These are phyloP conservation scores for Saccharum spontaneum DNA, from an alignment of 176 grass and related monocot species.

Conservation along the genomic window DNA sequence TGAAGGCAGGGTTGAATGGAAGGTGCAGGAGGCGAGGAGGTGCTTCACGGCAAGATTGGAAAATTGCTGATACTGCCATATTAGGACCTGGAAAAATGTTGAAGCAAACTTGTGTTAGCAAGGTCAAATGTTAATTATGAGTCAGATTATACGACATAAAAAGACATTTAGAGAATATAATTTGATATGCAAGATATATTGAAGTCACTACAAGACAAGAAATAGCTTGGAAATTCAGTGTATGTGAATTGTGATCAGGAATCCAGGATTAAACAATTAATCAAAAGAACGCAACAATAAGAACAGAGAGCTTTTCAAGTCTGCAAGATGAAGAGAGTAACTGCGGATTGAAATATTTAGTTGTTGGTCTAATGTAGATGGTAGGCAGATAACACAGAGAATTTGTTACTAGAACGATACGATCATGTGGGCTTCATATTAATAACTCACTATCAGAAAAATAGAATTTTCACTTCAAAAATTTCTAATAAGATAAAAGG, in stretches of 20 bases:
- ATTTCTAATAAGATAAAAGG: not conserved
- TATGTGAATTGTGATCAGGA: not conserved
- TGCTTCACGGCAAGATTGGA: conserved; percentile 20
- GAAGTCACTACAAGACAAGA: not conserved
- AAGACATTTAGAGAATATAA: not conserved
- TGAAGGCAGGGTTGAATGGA: not conserved
- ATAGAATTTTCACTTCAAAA: conserved; percentile 21
- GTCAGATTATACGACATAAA: not conserved
- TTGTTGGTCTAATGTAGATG: not conserved
- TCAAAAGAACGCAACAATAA: not conserved
- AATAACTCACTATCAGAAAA: conserved; percentile 18
- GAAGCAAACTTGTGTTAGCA: not conserved
- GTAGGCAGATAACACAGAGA: not conserved
- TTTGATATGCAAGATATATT: not conserved
- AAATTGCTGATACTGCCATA: not conserved
- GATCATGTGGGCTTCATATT: not conserved
- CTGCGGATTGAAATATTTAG: not conserved
- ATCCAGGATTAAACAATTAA: not conserved
- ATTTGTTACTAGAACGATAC: not conserved
- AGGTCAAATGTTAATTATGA: too few relatives aligned
- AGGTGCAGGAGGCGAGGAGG: not conserved
- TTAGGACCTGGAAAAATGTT: conserved; percentile 21
- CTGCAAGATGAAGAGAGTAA: not conserved
- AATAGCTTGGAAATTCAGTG: not conserved
- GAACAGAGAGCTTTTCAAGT: not conserved